Evolutionary conservation across 108 stramenopile genomes (phyloP).

Genomic region (Cyclostephanos tholiformis): DNA sequence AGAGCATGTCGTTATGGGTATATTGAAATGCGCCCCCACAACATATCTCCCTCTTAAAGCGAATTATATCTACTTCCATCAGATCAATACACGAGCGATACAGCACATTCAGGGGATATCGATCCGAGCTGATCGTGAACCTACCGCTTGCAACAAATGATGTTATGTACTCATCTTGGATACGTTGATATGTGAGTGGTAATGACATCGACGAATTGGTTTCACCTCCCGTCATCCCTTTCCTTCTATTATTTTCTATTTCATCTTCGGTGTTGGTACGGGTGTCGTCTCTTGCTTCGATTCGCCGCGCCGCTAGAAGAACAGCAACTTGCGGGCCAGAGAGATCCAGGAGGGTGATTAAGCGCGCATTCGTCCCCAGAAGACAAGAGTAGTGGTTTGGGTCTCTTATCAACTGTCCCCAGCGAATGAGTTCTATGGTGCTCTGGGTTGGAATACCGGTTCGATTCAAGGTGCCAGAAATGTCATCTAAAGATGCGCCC

Average conservation of each 20-base stretch:
- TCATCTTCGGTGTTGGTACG: conserved; percentile 51
- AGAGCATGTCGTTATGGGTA: conserved; percentile 35
- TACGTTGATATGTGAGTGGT: conserved; percentile 80
- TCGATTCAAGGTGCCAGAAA: conserved; percentile 18
- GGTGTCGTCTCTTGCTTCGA: conserved; percentile 59
- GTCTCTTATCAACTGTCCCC: conserved; percentile 37
- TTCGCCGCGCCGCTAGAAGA: conserved; percentile 70
- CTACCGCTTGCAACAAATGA: conserved; percentile 45
- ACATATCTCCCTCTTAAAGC: conserved; percentile 69
- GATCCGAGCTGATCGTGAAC: conserved; percentile 41
- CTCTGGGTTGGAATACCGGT: conserved; percentile 32
- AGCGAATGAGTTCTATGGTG: conserved; percentile 30
- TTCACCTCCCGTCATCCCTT: conserved; percentile 7
- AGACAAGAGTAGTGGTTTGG: conserved; percentile 36
- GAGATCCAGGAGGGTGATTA: conserved; percentile 75
- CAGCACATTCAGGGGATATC: conserved; percentile 42
- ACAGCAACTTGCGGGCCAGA: conserved; percentile 74
- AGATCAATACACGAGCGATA: conserved; percentile 60
- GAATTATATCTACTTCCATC: conserved; percentile 65
- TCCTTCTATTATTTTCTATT: conserved; percentile 23
- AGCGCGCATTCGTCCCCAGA: conserved; percentile 53
- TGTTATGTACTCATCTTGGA: conserved; percentile 73
- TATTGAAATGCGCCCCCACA: conserved; percentile 77
- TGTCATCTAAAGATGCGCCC: conserved; percentile 57
- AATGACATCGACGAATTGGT: conserved; percentile 6